These are phyloP conservation scores for Hibiscus mutabilis DNA, from an alignment of 345 rosid species.

Conservation along the genomic window DNA sequence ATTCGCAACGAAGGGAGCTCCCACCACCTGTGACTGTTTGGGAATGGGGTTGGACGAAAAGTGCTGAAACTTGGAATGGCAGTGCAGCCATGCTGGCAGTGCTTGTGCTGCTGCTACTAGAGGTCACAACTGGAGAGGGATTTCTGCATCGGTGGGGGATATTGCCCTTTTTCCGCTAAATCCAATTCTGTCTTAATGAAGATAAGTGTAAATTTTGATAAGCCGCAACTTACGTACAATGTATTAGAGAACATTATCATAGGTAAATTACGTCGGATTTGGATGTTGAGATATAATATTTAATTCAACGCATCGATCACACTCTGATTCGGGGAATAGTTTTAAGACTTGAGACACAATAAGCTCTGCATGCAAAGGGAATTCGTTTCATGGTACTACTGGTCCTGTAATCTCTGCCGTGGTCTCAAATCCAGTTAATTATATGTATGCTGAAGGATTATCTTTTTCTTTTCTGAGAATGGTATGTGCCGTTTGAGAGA, in stretches of 20 bases:
- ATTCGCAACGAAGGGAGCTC: slow-evolving; percentile 83
- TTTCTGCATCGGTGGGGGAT: slow-evolving; percentile 93
- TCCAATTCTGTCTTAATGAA: not conserved
- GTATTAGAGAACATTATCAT: not conserved
- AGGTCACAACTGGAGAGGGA: slow-evolving; percentile 91
- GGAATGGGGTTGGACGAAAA: slow-evolving; percentile 99
- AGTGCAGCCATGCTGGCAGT: slow-evolving; percentile 98
- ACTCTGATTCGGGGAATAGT: too few species aligned
- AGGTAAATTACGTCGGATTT: not conserved
- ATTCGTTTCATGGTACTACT: too few species aligned
- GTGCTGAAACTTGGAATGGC: slow-evolving; percentile 99
- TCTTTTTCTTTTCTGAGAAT: too few species aligned
- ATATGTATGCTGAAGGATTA: too few species aligned
- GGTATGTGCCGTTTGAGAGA: too few species aligned
- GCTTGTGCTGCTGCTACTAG: slow-evolving; percentile 68
- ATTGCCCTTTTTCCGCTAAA: slow-evolving; percentile 51
- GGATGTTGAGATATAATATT: not conserved
- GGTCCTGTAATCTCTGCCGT: too few species aligned
- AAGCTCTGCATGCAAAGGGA: too few species aligned
- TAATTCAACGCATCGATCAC: too few species aligned
- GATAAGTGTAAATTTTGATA: not conserved
- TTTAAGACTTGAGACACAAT: too few species aligned
- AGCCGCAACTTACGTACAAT: slow-evolving; percentile 16
- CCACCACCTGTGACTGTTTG: slow-evolving; percentile 88
- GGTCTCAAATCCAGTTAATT: too few species aligned